Evolutionary conservation across 768 basidiomycete species (phyloP), one percentile per base, ranked within the genome.

Genomic region (Pleurotus djamor): DNA sequence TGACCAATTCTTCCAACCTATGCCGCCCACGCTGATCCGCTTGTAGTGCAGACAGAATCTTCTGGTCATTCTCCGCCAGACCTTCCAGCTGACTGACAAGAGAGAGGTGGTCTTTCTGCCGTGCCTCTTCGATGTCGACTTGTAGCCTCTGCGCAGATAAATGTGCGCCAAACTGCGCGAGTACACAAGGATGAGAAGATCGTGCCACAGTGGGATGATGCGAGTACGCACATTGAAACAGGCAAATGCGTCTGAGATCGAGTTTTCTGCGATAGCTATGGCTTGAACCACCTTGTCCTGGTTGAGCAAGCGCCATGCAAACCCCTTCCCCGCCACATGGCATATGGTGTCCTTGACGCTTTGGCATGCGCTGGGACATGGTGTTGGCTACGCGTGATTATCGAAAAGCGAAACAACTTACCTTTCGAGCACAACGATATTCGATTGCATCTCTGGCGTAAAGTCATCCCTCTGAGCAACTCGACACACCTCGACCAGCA

Each of bases 281-380:
- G 48, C 52, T 44, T 58, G 56, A 33, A 57, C 57, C 33, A 64
- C 55, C 32, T 52, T 55, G 33, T 59, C 61, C 21, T 62, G 63
- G 52, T 64, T 47, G 21, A 66, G 44, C 32, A 66, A 47, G 12
- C 65, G 57, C 65, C 65, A 66, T 34, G 61, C 63, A 37, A 66
- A 60, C 16, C 61, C 51, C 44, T 59, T 62, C 4, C 56, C 56
- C 4, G 63, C 41, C 6, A 66, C 43, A n/a, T 56, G 59, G 33
- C 16, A 51, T 2, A 64, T 43, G 1, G 57, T 54, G 38, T 63
- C 57, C 16, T 58, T 35, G 12, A 64, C 51, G n/a, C 59, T 41
- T 8, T 59, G 44, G 48, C 65, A 66, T 17, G 57, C 61, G 54
- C 63, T 64, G 45, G 9, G 9, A 9, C 14, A 14, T 4, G 21